Conservation (phyloP, 148 eudicot species). For the Persicaria tinctoria region DNA sequence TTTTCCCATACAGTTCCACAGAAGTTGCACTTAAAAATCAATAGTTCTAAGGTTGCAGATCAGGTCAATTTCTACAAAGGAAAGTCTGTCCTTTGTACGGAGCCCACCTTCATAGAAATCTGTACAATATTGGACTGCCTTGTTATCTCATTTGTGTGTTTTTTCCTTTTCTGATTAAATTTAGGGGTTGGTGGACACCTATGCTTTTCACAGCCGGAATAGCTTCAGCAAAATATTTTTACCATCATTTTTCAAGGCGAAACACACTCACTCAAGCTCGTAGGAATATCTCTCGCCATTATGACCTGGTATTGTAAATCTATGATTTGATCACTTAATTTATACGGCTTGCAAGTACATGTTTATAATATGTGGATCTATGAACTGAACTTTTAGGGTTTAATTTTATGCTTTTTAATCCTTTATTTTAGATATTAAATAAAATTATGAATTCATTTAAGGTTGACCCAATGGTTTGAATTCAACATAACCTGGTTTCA, state of each 20-base stretch:
- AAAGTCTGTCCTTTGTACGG: too few species aligned
- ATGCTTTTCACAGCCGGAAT: slow-evolving; percentile 70
- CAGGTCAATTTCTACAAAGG: too few species aligned
- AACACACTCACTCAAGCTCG: slow-evolving; percentile 88
- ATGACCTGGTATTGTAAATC: slow-evolving; percentile 61
- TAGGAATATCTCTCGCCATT: slow-evolving; percentile 87
- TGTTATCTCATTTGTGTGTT: background rate
- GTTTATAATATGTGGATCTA: background rate
- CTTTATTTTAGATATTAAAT: too few species aligned
- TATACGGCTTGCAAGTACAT: background rate
- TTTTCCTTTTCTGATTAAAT: slow-evolving; percentile 1
- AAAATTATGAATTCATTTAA: too few species aligned
- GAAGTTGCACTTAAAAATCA: too few species aligned
- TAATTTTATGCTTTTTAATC: too few species aligned
- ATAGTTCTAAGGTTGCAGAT: too few species aligned
- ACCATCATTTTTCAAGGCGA: slow-evolving; percentile 60
- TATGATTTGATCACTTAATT: background rate
- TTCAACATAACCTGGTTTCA: too few species aligned
- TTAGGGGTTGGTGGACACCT: slow-evolving; percentile 99
- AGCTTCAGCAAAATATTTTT: slow-evolving; percentile 86
- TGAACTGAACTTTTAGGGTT: background rate
- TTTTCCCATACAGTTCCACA: too few species aligned
- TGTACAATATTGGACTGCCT: background rate
- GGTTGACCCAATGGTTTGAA: too few species aligned
- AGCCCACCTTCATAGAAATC: too few species aligned